Evolutionary conservation across 176 grass and related monocot genomes (phyloP).

Genomic region (Hsuehochloa calcarea): DNA sequence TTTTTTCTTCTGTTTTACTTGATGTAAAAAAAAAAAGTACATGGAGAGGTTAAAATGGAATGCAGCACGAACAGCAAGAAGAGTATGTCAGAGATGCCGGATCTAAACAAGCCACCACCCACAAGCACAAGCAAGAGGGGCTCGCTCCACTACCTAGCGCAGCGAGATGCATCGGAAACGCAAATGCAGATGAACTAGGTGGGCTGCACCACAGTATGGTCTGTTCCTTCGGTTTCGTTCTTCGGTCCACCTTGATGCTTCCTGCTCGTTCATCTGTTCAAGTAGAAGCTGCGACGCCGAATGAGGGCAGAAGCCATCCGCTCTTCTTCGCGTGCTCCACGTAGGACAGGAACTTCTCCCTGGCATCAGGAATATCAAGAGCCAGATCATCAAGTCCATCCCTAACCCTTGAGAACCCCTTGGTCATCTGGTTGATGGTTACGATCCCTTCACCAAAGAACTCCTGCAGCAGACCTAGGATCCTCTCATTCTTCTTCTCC

Average conservation of each 20-base stretch:
- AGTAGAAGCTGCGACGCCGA: slow-evolving; percentile 25
- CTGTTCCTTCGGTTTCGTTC: slow-evolving; percentile 19
- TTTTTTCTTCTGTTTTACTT: slow-evolving; percentile 15
- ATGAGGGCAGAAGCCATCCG: slow-evolving; percentile 67
- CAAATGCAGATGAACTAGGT: slow-evolving; percentile 14
- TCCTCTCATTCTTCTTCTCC: slow-evolving; percentile 79
- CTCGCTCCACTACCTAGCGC: slow-evolving; percentile 40
- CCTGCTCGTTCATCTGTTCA: slow-evolving; percentile 28
- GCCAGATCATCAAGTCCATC: slow-evolving; percentile 91
- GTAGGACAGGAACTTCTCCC: slow-evolving; percentile 66
- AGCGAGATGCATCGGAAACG: slow-evolving; percentile 23
- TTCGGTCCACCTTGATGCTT: slow-evolving; percentile 18
- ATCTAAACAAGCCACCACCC: slow-evolving; percentile 52
- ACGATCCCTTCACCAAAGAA: slow-evolving; percentile 90
- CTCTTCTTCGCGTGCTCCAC: slow-evolving; percentile 57
- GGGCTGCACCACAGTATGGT: slow-evolving; percentile 2
- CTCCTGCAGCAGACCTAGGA: slow-evolving; percentile 62
- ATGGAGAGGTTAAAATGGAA: slow-evolving; percentile 49
- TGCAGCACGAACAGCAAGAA: slow-evolving; percentile 34
- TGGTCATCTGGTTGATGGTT: slow-evolving; percentile 93
- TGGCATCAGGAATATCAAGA: slow-evolving; percentile 87
- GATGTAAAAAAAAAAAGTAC: slow-evolving; percentile 46
- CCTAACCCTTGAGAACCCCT: slow-evolving; percentile 84
- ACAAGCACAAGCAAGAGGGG: slow-evolving; percentile 33
- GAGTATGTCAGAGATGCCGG: slow-evolving; percentile 44